phyloP scores from a whole-genome alignment of 768 basidiomycete species.

The Tricholoma hemisulphureum region DNA sequence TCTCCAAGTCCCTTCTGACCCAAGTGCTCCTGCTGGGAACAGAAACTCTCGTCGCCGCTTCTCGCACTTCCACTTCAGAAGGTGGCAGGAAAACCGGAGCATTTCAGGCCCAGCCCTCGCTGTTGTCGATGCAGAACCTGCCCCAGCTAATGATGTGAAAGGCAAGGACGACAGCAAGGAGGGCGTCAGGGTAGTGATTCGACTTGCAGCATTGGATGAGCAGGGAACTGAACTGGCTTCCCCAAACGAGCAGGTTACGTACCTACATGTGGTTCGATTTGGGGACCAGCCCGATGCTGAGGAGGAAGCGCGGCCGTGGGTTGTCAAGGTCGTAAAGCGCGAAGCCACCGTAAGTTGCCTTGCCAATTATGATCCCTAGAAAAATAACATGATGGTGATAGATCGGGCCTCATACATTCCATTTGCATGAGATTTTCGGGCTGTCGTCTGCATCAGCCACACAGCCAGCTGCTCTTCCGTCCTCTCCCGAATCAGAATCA shows the following conservation, averaged over 20 bases:
- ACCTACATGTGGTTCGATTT: slow-evolving; percentile 79
- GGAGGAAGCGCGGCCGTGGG: slow-evolving; percentile 75
- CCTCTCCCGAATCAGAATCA: slow-evolving; percentile 24
- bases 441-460: slow-evolving; percentile 49
- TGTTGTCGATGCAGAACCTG: slow-evolving; percentile 70
- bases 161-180: slow-evolving; percentile 44
- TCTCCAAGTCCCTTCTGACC: slow-evolving; percentile 5
- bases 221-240: slow-evolving; percentile 64
- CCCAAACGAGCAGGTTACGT: slow-evolving; percentile 85
- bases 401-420: slow-evolving; percentile 94
- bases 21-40: slow-evolving; percentile 10
- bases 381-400: slow-evolving; percentile 24
- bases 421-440: slow-evolving; percentile 93
- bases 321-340: slow-evolving; percentile 88
- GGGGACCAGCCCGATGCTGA: slow-evolving; percentile 42
- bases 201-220: slow-evolving; percentile 78
- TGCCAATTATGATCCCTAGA: slow-evolving; percentile 3
- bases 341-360: slow-evolving; percentile 68
- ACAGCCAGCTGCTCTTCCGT: slow-evolving; percentile 29
- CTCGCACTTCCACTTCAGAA: slow-evolving; percentile 66
- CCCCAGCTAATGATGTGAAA: slow-evolving; percentile 33
- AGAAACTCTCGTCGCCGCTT: slow-evolving; percentile 52
- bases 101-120: slow-evolving; percentile 77
- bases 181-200: slow-evolving; percentile 77
- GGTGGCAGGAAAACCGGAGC: slow-evolving; percentile 46